Evolutionary conservation across 805 yeast genomes (phyloP), one percentile per base, ranked within the genome.

Genomic region (Saccharomycopsis capsularis): DNA sequence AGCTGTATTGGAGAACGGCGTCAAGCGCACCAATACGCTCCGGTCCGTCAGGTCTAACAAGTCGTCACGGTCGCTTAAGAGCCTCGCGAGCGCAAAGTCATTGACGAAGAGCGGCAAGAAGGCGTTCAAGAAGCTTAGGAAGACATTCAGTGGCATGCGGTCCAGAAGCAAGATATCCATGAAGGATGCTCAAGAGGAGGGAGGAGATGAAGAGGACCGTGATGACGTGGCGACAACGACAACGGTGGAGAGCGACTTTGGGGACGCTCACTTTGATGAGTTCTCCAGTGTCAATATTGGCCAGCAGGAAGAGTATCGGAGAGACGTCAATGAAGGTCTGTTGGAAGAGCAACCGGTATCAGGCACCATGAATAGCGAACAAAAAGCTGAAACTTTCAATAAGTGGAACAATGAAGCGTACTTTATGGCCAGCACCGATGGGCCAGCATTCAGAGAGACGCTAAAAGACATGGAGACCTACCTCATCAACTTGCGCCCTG

Each of bases 111-210:
- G 44, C 18, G 34, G 51, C 13, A 46, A 48, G 25, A 32, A 25
- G 16, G 50, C 55, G 7, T 36, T 52, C 18, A 44, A 29, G 3
- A 52, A 52, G 41, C 23, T 52, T 15, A 52, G 46, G 22, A 48
- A 47, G 22, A 37, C 54, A 3, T 51, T 51, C 29, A n/a, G n/a
- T n/a, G n/a, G n/a, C n/a, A n/a, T n/a, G n/a, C n/a, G n/a, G n/a
- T n/a, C n/a, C n/a, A n/a, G n/a, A n/a, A n/a, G n/a, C n/a, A n/a
- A n/a, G n/a, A n/a, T n/a, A n/a, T n/a, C n/a, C n/a, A n/a, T n/a
- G 11, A 27, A 13, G 13, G 32, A 27, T 27, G 32, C 7, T 13
- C 13, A 7, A 13, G 32, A 7, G 32, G 32, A 7, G 32, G 32
- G 11, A 27, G 13, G 11, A 7, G 13, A 7, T 27, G 15, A 30